These are phyloP conservation scores for Candida sp. DNA, from an alignment of 1,139 yeast species.

Conservation along the genomic window DNA sequence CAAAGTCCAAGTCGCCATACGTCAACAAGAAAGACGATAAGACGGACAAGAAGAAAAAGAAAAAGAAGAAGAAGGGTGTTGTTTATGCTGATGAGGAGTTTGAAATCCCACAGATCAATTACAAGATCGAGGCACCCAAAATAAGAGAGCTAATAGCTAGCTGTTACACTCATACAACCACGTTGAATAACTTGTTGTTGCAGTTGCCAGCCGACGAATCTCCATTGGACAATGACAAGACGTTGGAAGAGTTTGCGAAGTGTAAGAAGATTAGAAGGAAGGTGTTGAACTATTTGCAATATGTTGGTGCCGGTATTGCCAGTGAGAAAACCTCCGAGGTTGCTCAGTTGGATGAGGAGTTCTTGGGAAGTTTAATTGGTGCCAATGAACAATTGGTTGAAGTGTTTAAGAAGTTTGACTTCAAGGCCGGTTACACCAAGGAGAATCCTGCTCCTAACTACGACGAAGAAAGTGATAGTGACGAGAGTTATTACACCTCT, in stretches of 20 bases:
- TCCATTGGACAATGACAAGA: slow-evolving; percentile 66
- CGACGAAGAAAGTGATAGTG: slow-evolving; percentile 30
- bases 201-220: slow-evolving; percentile 55
- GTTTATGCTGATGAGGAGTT: slow-evolving; percentile 58
- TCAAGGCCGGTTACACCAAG: slow-evolving; percentile 39
- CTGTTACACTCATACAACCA: slow-evolving; percentile 75
- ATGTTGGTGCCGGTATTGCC: slow-evolving; percentile 61
- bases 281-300: slow-evolving; percentile 80
- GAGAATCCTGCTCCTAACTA: slow-evolving; percentile 41
- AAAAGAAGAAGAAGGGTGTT: slow-evolving; percentile 24
- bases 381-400: slow-evolving; percentile 90
- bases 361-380: slow-evolving; percentile 80
- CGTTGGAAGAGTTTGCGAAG: slow-evolving; percentile 66
- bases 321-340: slow-evolving; percentile 31
- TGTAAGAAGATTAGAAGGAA: slow-evolving; percentile 80
- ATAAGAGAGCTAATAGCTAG: slow-evolving; percentile 75
- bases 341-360: slow-evolving; percentile 65
- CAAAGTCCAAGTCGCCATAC: slow-evolving; percentile 28
- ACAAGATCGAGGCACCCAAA: slow-evolving; percentile 74
- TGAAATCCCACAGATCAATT: slow-evolving; percentile 70
- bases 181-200: slow-evolving; percentile 67
- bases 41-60: slow-evolving; percentile 17
- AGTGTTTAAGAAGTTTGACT: slow-evolving; percentile 72
- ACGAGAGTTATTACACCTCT: slow-evolving; percentile 48
- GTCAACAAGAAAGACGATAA: slow-evolving; percentile 8